Conservation (phyloP, 768 basidiomycete species). For the Collybiopsis confluens region DNA sequence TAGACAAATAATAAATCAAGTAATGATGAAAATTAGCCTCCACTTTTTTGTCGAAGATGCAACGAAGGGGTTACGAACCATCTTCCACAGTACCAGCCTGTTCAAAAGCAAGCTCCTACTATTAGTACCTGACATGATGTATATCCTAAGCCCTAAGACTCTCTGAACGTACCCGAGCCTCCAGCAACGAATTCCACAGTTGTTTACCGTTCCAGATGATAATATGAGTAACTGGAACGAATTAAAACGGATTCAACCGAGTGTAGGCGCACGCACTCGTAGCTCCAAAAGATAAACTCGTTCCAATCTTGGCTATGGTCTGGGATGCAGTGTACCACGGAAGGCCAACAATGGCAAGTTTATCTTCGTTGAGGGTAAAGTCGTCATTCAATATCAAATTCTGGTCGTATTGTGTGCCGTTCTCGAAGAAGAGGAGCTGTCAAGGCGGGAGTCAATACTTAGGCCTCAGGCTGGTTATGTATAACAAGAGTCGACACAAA, state of each 20-base stretch:
- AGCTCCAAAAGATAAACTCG: conserved; percentile 10
- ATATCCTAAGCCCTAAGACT: no score
- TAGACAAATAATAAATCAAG: not conserved
- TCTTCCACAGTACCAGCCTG: conserved; percentile 3
- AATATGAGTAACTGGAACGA: conserved; percentile 29
- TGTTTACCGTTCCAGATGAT: conserved; percentile 39
- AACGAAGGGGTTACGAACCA: not conserved
- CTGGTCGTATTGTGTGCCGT: conserved; percentile 14
- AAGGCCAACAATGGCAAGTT: conserved; percentile 11
- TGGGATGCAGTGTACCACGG: conserved; percentile 12
- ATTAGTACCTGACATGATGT: no score
- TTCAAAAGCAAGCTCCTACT: no score
- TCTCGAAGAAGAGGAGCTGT: conserved; percentile 14
- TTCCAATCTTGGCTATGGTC: conserved; percentile 3
- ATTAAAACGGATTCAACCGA: no score
- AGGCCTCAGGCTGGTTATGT: no score
- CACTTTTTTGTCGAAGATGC: no score
- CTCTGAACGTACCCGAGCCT: conserved; percentile 6
- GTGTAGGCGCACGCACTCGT: not conserved
- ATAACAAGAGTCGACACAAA: conserved; percentile 12
- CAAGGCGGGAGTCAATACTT: conserved; percentile 14
- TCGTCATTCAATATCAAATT: conserved; percentile 13
- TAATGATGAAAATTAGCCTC: no score
- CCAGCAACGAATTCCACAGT: conserved; percentile 17
- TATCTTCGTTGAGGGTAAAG: conserved; percentile 11